Evolutionary conservation across 2,329 filamentous ascomycete species (phyloP).

Genomic region (Fusarium goolgardi): DNA sequence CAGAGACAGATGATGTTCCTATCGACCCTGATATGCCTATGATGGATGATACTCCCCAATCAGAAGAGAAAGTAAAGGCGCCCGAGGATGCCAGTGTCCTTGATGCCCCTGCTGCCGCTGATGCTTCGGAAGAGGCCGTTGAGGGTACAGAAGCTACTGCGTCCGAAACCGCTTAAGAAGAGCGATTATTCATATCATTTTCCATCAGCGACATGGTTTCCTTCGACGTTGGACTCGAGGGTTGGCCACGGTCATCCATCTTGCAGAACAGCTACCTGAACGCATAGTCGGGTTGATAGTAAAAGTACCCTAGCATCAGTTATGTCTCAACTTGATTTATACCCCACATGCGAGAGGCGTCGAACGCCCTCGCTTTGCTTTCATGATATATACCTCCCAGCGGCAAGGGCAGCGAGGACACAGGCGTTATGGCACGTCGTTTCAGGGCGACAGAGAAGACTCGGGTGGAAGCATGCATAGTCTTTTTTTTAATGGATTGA

Average conservation of each 20-base stretch:
- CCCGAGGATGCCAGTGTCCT: slow-evolving; percentile 24
- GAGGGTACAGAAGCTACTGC: slow-evolving; percentile 19
- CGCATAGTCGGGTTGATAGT: slow-evolving; percentile 22
- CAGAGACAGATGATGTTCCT: slow-evolving; percentile 17
- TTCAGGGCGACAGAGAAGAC: slow-evolving; percentile 24
- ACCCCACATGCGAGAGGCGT: slow-evolving; percentile 46
- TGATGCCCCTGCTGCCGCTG: slow-evolving; percentile 17
- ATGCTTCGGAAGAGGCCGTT: slow-evolving; percentile 2
- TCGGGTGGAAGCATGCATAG: slow-evolving; percentile 22
- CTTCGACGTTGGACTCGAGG: not conserved
- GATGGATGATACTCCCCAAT: slow-evolving; percentile 8
- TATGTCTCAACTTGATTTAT: slow-evolving; percentile 47
- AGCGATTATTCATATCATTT: slow-evolving; percentile 11
- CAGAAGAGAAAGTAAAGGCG: slow-evolving; percentile 25
- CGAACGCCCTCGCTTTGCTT: slow-evolving; percentile 39
- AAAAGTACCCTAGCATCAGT: slow-evolving; percentile 36
- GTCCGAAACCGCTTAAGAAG: slow-evolving; percentile 33
- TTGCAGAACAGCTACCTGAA: slow-evolving; percentile 5
- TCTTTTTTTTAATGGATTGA: slow-evolving; percentile 38
- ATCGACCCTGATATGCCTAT: slow-evolving; percentile 28
- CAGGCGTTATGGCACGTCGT: slow-evolving; percentile 43
- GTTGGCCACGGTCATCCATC: not conserved
- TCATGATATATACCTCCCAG: slow-evolving; percentile 43
- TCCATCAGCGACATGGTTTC: not conserved
- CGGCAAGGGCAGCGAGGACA: slow-evolving; percentile 36